A percentile compares a stretch with the other conserved stretches of the same genome.
Conservation (phyloP, 768 basidiomycete genomes). For the Suillus decipiens region DNA sequence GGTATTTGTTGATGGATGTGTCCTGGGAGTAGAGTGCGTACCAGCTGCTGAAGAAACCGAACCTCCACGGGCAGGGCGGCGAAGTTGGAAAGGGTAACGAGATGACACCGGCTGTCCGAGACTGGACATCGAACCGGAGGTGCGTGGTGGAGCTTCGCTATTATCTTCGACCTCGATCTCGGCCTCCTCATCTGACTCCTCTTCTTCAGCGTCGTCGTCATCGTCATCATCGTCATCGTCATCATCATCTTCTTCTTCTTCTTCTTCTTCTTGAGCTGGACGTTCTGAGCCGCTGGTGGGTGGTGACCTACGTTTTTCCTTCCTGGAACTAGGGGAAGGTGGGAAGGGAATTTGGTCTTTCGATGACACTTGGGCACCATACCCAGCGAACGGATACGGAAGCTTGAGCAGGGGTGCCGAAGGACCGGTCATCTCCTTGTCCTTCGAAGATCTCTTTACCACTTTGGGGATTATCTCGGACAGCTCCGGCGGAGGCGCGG, state of each 20-base stretch:
- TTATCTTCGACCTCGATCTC: conserved; percentile 38
- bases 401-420: conserved; percentile 49
- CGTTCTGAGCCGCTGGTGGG: conserved; percentile 30
- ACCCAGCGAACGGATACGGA: conserved; percentile 73
- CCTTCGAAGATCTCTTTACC: conserved; percentile 47
- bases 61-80: conserved; percentile 46
- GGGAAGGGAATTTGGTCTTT: conserved; percentile 76
- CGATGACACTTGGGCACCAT: conserved; percentile 61
- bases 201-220: conserved; percentile 33
- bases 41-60: conserved; percentile 42
- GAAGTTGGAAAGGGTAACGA: conserved; percentile 70
- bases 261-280: conserved; percentile 30
- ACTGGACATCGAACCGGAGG: conserved; percentile 83
- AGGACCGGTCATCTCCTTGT: conserved; percentile 42
- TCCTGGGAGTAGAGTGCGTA: conserved; percentile 41
- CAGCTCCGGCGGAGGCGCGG: conserved; percentile 32
- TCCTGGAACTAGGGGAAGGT: conserved; percentile 52
- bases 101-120: conserved; percentile 76
- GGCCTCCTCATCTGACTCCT: conserved; percentile 43
- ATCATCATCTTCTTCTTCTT: conserved; percentile 28
- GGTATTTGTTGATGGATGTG: conserved; percentile 38
- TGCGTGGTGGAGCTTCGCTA: conserved; percentile 60
- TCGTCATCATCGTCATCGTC: conserved; percentile 30
- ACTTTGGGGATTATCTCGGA: conserved; percentile 47
- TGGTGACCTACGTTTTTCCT: conserved; percentile 36